Conservation (phyloP, 805 yeast genomes). For the Monosporozyma yasuniensis region DNA sequence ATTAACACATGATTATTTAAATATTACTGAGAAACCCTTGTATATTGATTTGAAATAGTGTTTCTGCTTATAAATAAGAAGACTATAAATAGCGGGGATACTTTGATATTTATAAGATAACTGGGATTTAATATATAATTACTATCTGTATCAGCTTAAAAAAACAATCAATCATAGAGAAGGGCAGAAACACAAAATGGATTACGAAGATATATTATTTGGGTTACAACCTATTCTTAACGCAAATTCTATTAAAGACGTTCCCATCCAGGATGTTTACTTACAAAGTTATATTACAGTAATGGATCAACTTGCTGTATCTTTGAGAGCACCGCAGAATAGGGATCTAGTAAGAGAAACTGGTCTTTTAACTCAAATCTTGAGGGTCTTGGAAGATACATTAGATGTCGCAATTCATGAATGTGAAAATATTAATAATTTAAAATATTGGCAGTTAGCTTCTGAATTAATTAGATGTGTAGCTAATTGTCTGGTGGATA, state of each 20-base stretch:
- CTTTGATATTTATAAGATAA: no score
- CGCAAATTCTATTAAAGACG: constrained; percentile 9
- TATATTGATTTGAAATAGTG: no score
- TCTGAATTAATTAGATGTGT: constrained; percentile 28
- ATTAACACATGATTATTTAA: no score
- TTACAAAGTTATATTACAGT: constrained; percentile 16
- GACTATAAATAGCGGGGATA: no score
- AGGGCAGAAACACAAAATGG: constrained; percentile 14
- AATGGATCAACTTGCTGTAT: constrained; percentile 26
- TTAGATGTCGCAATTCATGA: constrained; percentile 13
- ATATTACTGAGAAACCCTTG: no score
- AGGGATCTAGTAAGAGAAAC: constrained; percentile 24
- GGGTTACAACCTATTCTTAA: constrained; percentile 26
- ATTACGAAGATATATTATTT: constrained; percentile 26
- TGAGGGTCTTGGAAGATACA: constrained; percentile 10
- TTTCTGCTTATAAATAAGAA: no score
- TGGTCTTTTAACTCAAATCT: constrained; percentile 18
- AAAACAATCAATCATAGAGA: neutral
- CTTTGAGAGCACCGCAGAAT: constrained; percentile 23
- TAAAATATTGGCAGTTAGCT: constrained; percentile 14
- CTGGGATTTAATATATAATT: no score
- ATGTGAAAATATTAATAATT: neutral
- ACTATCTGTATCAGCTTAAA: neutral
- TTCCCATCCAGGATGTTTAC: constrained; percentile 16
- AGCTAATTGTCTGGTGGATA: constrained; percentile 28